Evolutionary conservation across 257 asterid genomes (phyloP).

Genomic region (Penstemon davidsonii): DNA sequence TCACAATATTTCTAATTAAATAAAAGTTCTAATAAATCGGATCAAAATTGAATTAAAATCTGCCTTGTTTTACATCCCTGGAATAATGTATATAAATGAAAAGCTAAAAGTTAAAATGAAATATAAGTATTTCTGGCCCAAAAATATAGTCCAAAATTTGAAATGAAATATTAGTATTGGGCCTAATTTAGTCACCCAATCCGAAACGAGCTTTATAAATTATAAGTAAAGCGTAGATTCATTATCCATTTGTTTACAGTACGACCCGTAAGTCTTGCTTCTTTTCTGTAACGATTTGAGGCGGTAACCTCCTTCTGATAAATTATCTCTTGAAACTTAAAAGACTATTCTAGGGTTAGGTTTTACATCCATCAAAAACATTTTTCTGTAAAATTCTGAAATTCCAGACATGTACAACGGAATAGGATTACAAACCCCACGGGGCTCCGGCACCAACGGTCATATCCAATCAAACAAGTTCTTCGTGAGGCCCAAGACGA

Average conservation of each 20-base stretch:
- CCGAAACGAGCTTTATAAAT: no score
- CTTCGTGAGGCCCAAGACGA: slow-evolving; percentile 55
- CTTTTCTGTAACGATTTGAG: neutral
- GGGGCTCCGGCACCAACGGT: slow-evolving; percentile 96
- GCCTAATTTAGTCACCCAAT: no score
- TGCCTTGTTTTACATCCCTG: no score
- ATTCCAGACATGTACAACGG: slow-evolving; percentile 72
- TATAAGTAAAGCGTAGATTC: neutral
- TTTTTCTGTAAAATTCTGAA: neutral
- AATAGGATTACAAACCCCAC: slow-evolving; percentile 80
- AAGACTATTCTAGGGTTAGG: neutral
- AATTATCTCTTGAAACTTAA: neutral
- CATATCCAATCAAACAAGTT: slow-evolving; percentile 77
- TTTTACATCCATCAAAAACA: neutral
- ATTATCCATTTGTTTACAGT: neutral
- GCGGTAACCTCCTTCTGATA: neutral
- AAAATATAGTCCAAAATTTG: no score
- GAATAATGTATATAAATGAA: no score
- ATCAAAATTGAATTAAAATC: no score
- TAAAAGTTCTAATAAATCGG: no score
- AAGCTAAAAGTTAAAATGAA: no score
- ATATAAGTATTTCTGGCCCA: no score
- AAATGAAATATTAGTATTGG: no score
- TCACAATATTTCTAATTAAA: no score
- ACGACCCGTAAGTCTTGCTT: neutral